Base-by-base conservation (phyloP, 176 grass and related monocot genomes). In the Dendrocalamus sinicus region DNA sequence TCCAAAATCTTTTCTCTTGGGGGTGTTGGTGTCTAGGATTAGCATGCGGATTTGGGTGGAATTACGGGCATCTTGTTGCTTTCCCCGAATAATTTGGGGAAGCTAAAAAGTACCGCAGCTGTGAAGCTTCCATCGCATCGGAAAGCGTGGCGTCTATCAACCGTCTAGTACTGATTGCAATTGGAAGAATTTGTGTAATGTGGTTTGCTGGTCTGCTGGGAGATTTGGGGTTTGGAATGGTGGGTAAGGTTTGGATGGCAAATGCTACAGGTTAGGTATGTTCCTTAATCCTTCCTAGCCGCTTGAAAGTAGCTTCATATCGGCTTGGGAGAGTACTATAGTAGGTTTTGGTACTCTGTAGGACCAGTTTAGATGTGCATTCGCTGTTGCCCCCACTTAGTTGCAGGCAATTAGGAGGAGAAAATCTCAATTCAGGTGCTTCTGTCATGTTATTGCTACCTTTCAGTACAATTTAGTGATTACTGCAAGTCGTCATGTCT, bases 151-250 rank as follows among this genome's bases (percentile, higher is more conserved):
- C 12, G 9, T 75, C n/a, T 62, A 61, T 70, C 16, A 41, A 15
- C 15, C 12, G 26, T 73, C 23, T 79, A 58, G 37, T 68, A 68
- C 59, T 4, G 14, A 68, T 9, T 58, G 28, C 55, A 23, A 67
- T 3, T 16, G 14, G 13, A 76, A 37, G 12, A 66, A 24, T 59
- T 20, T 46, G 8, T 76, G 17, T 59, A 70, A 52, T 83, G 58
- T 73, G 54, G 26, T 68, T 80, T 73, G 23, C 8, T 48, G 23
- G 9, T 28, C 55, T 15, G 24, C 12, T 54, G 60, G 4, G 44
- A 63, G 17, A 62, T 45, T 70, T 88, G 5, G 35, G 67, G 43
- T 83, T 78, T 78, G 23, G 66, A 20, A 35, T 84, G 65, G 48
- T 41, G 8, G 39, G 41, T 46, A 47, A 72, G 57, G 39, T 83